These are phyloP conservation scores for Phytophthora pinifolia DNA, from an alignment of 352 stramenopile genomes.

Conservation along the genomic window DNA sequence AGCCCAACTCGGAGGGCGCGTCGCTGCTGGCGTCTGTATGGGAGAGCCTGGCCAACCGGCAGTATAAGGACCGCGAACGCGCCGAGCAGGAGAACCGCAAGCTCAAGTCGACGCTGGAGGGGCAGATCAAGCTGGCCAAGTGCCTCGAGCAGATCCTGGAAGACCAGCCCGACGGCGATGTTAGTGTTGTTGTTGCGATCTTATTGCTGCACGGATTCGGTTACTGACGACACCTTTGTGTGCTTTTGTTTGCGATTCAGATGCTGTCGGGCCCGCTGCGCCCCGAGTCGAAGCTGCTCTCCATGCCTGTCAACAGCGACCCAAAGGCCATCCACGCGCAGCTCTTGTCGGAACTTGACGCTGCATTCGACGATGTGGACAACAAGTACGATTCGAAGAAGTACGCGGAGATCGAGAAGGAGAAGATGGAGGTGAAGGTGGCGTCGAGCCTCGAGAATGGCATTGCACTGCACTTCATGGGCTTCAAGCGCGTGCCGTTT, in stretches of 20 bases:
- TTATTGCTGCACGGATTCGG: background rate
- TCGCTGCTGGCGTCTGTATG: slow-evolving; percentile 35
- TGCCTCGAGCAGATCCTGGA: slow-evolving; percentile 42
- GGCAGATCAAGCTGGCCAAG: slow-evolving; percentile 42
- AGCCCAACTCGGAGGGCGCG: slow-evolving; percentile 10
- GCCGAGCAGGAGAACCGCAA: slow-evolving; percentile 44
- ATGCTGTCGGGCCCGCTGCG: slow-evolving; percentile 2
- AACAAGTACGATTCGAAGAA: slow-evolving; percentile 24
- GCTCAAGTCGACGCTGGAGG: slow-evolving; percentile 37
- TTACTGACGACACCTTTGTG: slow-evolving; percentile 4
- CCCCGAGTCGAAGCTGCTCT: slow-evolving; percentile 21
- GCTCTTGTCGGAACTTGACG: slow-evolving; percentile 22
- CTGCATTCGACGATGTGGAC: slow-evolving; percentile 29
- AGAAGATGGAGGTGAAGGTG: slow-evolving; percentile 29
- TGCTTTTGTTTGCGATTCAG: slow-evolving; percentile 7
- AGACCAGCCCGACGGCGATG: slow-evolving; percentile 26
- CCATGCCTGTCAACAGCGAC: slow-evolving; percentile 16
- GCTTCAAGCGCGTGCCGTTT: slow-evolving; percentile 38
- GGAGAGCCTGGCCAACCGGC: slow-evolving; percentile 37
- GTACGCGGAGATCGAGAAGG: slow-evolving; percentile 17
- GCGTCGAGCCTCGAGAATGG: slow-evolving; percentile 26
- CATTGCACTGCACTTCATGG: slow-evolving; percentile 31
- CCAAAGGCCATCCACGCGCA: slow-evolving; percentile 26
- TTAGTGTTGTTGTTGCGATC: slow-evolving; percentile 8
- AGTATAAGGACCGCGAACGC: slow-evolving; percentile 39